Percentiles rank a stretch among this genome's conserved stretches.
Evolutionary conservation across 2,329 filamentous ascomycete genomes (phyloP).

Genomic region (Ascochyta fabae): DNA sequence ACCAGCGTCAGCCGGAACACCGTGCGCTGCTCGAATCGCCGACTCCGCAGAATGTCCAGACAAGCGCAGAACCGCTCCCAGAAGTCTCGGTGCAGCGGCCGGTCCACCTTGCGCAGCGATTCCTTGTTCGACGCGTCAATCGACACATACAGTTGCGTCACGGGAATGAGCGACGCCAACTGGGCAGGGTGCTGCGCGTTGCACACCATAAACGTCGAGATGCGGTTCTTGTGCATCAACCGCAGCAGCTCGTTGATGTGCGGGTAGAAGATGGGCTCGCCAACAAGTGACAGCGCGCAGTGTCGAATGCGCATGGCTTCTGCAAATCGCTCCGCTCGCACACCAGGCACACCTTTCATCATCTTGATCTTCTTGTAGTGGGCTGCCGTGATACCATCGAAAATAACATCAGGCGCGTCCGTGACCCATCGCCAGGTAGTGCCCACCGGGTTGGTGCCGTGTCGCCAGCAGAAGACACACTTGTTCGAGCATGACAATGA

Average conservation of each 20-base stretch:
- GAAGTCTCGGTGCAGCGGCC: slow-evolving; percentile 92
- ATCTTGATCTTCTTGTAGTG: slow-evolving; percentile 99
- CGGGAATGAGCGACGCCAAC: slow-evolving; percentile 78
- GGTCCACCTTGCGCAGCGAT: slow-evolving; percentile 84
- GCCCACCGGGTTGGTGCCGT: slow-evolving; percentile 95
- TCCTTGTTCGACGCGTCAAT: slow-evolving; percentile 95
- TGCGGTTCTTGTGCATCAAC: slow-evolving; percentile 83
- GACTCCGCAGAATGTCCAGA: slow-evolving; percentile 84
- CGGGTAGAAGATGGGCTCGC: slow-evolving; percentile 98
- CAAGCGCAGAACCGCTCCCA: slow-evolving; percentile 96
- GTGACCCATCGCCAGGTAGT: slow-evolving; percentile 98
- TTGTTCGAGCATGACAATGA: slow-evolving; percentile 97
- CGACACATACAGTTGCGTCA: slow-evolving; percentile 95
- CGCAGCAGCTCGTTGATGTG: slow-evolving; percentile 91
- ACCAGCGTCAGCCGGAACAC: slow-evolving; percentile 95
- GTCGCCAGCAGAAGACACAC: slow-evolving; percentile 98
- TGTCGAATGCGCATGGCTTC: slow-evolving; percentile 94
- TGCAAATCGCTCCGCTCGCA: slow-evolving; percentile 86
- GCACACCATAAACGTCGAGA: slow-evolving; percentile 94
- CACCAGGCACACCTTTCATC: slow-evolving; percentile 91
- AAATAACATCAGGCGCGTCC: slow-evolving; percentile 88
- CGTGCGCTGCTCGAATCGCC: slow-evolving; percentile 84
- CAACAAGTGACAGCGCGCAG: slow-evolving; percentile 89
- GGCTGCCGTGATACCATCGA: slow-evolving; percentile 84
- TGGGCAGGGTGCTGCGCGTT: slow-evolving; percentile 97